Conservation (phyloP, 768 basidiomycete genomes). For the Gloeopeniophorella convolvens region DNA sequence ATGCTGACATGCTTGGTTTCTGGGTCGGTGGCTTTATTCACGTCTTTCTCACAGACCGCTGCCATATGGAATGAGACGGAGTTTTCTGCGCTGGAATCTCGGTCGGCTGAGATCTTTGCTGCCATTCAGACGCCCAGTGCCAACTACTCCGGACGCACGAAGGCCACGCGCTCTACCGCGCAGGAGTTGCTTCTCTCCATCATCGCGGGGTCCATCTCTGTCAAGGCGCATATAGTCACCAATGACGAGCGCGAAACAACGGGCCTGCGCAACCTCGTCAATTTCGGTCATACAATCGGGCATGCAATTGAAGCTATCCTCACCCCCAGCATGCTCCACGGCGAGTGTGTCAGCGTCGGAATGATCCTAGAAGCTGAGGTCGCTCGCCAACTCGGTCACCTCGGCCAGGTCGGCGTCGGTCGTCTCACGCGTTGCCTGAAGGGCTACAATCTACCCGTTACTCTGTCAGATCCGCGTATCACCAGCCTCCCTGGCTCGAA, state of each 20-base stretch:
- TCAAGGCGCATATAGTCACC: constrained; percentile 96
- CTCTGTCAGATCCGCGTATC: constrained; percentile 74
- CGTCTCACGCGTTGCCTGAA: constrained; percentile 82
- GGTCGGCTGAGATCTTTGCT: constrained; percentile 75
- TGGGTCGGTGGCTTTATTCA: neutral
- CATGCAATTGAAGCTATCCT: constrained; percentile 97
- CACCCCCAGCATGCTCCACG: constrained; percentile 90
- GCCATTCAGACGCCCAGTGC: constrained; percentile 73
- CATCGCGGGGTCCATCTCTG: constrained; percentile 88
- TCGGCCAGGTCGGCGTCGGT: constrained; percentile 89
- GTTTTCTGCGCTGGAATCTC: constrained; percentile 83
- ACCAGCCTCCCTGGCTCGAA: constrained; percentile 62
- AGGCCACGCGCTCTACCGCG: constrained; percentile 60
- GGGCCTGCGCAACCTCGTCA: constrained; percentile 95
- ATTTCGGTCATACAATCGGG: constrained; percentile 97
- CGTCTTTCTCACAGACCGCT: constrained; percentile 60
- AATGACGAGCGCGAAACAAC: constrained; percentile 89
- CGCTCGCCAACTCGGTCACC: constrained; percentile 78
- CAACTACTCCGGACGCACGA: constrained; percentile 49
- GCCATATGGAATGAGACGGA: constrained; percentile 97
- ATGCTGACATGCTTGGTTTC: neutral
- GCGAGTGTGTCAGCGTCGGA: constrained; percentile 92
- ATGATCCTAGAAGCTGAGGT: constrained; percentile 98
- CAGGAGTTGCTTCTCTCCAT: constrained; percentile 84
- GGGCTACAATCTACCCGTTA: constrained; percentile 85